A percentile compares a stretch with the other conserved stretches of the same genome.
These are phyloP conservation scores for Cutaneotrichosporon sp. DNA, from an alignment of 1,284 basidiomycete species.

Conservation along the genomic window DNA sequence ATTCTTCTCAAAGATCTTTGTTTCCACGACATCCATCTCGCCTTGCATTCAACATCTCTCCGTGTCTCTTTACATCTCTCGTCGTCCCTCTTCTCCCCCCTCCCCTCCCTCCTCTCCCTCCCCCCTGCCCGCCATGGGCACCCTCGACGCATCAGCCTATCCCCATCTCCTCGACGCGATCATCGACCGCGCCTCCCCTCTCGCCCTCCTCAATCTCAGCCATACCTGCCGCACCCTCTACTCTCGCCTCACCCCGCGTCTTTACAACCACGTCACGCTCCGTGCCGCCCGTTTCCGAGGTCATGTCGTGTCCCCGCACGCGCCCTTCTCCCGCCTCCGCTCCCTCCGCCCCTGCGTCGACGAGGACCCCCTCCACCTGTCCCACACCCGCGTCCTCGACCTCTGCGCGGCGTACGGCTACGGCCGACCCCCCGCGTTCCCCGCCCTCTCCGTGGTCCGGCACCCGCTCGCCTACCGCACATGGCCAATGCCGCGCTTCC, in stretches of 20 bases:
- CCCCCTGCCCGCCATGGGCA: neutral
- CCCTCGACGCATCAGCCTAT: neutral
- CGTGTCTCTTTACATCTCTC: neutral
- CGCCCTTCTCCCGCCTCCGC: neutral
- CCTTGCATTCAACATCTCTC: too few species aligned
- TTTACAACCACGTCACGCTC: neutral
- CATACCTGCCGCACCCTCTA: constrained; percentile 1
- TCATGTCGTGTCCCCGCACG: neutral
- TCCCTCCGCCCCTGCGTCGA: neutral
- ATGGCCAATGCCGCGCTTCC: constrained; percentile 6
- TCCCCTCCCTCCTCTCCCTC: neutral
- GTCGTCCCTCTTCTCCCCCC: neutral
- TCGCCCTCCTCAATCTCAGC: neutral
- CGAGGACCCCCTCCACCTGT: neutral
- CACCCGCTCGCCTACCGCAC: neutral
- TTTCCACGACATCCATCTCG: neutral
- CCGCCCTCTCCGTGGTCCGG: neutral
- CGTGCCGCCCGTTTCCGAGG: neutral
- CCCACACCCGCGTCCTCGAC: neutral
- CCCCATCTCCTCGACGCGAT: constrained; percentile 6
- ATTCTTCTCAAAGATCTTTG: neutral
- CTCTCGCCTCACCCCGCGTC: neutral
- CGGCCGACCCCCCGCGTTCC: neutral
- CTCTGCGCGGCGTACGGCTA: constrained; percentile 2
- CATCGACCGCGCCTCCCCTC: neutral